Percentiles rank a stretch among this genome's conserved stretches.
Evolutionary conservation across 1,139 yeast species (phyloP).

Genomic region (Taiozyma onychis): DNA sequence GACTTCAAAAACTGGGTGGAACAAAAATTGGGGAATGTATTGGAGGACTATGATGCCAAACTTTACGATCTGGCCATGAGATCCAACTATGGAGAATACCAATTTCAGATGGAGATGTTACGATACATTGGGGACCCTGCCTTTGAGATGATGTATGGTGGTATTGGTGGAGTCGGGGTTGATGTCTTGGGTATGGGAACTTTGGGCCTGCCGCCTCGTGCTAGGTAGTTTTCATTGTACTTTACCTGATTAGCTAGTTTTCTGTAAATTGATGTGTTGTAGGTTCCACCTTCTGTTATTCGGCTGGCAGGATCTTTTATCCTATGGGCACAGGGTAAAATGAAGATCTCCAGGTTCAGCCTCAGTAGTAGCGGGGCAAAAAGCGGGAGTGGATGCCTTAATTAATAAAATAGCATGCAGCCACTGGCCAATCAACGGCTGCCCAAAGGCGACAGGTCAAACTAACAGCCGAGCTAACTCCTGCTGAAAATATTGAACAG

Average conservation of each 20-base stretch:
- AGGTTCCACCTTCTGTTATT: background rate
- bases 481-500: background rate
- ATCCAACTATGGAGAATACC: background rate
- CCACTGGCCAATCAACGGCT: background rate
- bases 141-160: background rate
- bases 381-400: background rate
- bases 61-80: constrained; percentile 12
- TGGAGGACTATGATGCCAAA: constrained; percentile 13
- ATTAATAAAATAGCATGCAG: background rate
- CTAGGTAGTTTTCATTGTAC: background rate
- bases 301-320: background rate
- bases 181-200: background rate
- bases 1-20: constrained; percentile 13
- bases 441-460: background rate
- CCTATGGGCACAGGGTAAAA: too few species aligned
- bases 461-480: background rate
- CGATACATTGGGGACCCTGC: background rate
- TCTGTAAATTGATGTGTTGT: background rate
- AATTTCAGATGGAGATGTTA: background rate
- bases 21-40: constrained; percentile 8
- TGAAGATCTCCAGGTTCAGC: background rate
- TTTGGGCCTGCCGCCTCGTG: background rate
- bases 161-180: background rate
- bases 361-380: background rate
- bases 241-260: too few species aligned